Conservation (phyloP, 768 basidiomycete species). For the Leccinum broughii region DNA sequence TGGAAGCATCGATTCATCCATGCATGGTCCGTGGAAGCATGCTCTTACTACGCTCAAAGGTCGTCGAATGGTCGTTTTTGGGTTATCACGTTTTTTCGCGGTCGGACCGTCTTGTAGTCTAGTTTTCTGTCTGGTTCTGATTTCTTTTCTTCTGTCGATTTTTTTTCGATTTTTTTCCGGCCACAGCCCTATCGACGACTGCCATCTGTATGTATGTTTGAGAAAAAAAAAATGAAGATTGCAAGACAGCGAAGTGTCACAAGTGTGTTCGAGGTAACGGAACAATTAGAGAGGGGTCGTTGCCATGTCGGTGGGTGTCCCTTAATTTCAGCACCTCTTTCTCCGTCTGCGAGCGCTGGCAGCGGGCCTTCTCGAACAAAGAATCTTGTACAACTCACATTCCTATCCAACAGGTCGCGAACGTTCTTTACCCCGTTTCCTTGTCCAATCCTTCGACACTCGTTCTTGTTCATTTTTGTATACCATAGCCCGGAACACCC, state of each 20-base stretch:
- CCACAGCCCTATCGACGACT: constrained; percentile 28
- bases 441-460: constrained; percentile 26
- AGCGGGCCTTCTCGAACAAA: constrained; percentile 19
- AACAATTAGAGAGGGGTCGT: constrained; percentile 13
- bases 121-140: constrained; percentile 25
- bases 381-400: constrained; percentile 18
- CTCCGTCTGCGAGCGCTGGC: constrained; percentile 12
- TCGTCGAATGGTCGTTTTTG: constrained; percentile 34
- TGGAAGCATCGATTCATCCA: constrained; percentile 28
- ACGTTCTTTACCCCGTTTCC: constrained; percentile 28
- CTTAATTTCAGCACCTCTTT: constrained; percentile 24
- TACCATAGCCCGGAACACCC: constrained; percentile 22
- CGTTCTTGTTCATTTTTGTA: constrained; percentile 25
- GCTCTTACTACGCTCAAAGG: constrained; percentile 28
- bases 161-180: constrained; percentile 16
- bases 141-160: constrained; percentile 2
- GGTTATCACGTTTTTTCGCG: constrained; percentile 31
- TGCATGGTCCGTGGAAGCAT: constrained; percentile 32
- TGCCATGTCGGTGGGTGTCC: constrained; percentile 28
- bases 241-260: constrained; percentile 8
- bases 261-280: neutral
- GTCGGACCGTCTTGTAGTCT: constrained; percentile 40
- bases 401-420: constrained; percentile 16
- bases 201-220: constrained; percentile 35
- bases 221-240: constrained; percentile 17